phyloP scores from a whole-genome alignment of 2,329 filamentous ascomycete genomes.

The Botrytis galanthina region DNA sequence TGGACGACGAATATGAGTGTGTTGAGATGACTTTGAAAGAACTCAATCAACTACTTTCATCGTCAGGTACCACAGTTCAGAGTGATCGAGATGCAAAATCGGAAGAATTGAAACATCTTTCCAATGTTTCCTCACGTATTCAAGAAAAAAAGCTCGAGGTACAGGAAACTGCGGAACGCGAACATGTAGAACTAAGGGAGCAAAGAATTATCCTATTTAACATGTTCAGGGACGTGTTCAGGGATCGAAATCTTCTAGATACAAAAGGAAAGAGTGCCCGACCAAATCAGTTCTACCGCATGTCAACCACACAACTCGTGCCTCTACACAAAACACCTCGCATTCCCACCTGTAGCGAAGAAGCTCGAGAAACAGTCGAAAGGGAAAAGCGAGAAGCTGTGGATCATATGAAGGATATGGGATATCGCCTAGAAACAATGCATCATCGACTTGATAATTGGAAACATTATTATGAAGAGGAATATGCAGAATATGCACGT shows the following conservation, averaged over 20 bases:
- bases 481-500: constrained; percentile 16
- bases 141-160: neutral
- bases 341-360: neutral
- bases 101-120: neutral
- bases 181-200: neutral
- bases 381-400: constrained; percentile 1
- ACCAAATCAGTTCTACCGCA: neutral
- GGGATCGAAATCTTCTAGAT: neutral
- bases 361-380: neutral
- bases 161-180: neutral
- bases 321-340: neutral
- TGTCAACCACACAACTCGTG: neutral
- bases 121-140: neutral
- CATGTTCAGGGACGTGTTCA: neutral
- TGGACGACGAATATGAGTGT: neutral
- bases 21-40: neutral
- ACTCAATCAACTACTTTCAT: neutral
- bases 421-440: constrained; percentile 5
- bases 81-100: neutral
- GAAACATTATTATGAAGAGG: constrained; percentile 16
- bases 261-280: neutral
- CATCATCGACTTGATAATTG: constrained; percentile 22
- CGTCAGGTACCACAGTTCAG: neutral
- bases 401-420: constrained; percentile 5
- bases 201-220: neutral